A percentile compares a stretch with the other conserved stretches of the same genome.
Evolutionary conservation across 2,329 filamentous ascomycete genomes (phyloP).

Genomic region (Aureobasidium sp.): DNA sequence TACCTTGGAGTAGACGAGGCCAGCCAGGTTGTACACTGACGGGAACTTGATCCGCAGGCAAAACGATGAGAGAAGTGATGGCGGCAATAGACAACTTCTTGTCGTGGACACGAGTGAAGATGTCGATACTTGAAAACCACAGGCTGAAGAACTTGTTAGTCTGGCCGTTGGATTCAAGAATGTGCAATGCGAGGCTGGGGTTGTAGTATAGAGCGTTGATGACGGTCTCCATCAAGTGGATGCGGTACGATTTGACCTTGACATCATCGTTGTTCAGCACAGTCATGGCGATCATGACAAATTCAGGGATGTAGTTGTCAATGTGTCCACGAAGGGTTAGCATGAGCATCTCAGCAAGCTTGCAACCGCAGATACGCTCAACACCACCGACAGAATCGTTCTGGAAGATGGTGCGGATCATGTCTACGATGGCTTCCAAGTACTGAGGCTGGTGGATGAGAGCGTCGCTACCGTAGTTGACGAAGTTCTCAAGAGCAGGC

Average conservation of each 20-base stretch:
- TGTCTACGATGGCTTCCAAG: slow-evolving; percentile 78
- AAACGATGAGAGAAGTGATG: slow-evolving; percentile 74
- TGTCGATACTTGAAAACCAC: slow-evolving; percentile 95
- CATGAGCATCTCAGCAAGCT: slow-evolving; percentile 95
- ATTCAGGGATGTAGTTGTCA: slow-evolving; percentile 80
- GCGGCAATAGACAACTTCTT: slow-evolving; percentile 97
- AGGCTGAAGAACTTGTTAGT: slow-evolving; percentile 98
- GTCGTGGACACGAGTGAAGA: slow-evolving; percentile 89
- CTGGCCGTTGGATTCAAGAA: slow-evolving; percentile 87
- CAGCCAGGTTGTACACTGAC: slow-evolving; percentile 90
- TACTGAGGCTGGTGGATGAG: slow-evolving; percentile 79
- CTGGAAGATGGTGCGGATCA: slow-evolving; percentile 91
- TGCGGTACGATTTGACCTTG: slow-evolving; percentile 86
- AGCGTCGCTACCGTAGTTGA: slow-evolving; percentile 78
- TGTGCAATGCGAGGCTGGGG: slow-evolving; percentile 70
- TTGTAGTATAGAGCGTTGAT: slow-evolving; percentile 99
- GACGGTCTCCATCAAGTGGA: slow-evolving; percentile 97
- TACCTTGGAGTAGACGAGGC: slow-evolving; percentile 81
- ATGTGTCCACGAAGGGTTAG: slow-evolving; percentile 82
- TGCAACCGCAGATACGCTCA: slow-evolving; percentile 94
- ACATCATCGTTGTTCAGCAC: slow-evolving; percentile 67
- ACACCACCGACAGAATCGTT: slow-evolving; percentile 89
- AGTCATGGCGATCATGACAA: slow-evolving; percentile 81
- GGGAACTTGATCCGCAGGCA: slow-evolving; percentile 75
- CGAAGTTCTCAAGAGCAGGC: slow-evolving; percentile 93